phyloP scores from a whole-genome alignment of 495 filamentous ascomycete genomes.

The Penicillium paxilli region DNA sequence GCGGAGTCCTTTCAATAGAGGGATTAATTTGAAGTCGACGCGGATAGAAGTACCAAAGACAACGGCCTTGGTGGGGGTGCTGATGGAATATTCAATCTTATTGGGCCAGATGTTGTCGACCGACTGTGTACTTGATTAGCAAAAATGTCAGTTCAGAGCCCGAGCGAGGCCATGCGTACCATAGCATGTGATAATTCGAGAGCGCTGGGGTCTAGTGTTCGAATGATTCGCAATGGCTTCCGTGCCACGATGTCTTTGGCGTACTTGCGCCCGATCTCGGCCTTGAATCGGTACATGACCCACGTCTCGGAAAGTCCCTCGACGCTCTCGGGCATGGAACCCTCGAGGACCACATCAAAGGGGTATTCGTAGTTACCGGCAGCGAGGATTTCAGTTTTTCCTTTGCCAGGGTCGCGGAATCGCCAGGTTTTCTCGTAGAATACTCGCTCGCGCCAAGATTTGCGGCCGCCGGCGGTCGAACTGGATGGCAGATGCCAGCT shows the following conservation, averaged over 20 bases:
- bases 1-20: slow-evolving; percentile 81
- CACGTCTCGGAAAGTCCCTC: slow-evolving; percentile 80
- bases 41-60: slow-evolving; percentile 84
- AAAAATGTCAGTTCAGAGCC: background rate
- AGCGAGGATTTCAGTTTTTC: slow-evolving; percentile 60
- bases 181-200: slow-evolving; percentile 84
- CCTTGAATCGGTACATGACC: slow-evolving; percentile 85
- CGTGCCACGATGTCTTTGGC: slow-evolving; percentile 74
- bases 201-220: slow-evolving; percentile 78
- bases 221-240: slow-evolving; percentile 81
- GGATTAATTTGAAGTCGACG: slow-evolving; percentile 77
- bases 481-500: slow-evolving; percentile 52
- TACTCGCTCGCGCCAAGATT: slow-evolving; percentile 52
- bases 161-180: slow-evolving; percentile 42
- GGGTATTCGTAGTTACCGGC: slow-evolving; percentile 89
- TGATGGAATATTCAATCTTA: slow-evolving; percentile 90
- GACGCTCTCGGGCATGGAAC: slow-evolving; percentile 79
- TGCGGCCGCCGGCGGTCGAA: slow-evolving; percentile 43
- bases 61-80: slow-evolving; percentile 84
- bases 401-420: slow-evolving; percentile 51
- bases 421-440: slow-evolving; percentile 58
- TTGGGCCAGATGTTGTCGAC: slow-evolving; percentile 93
- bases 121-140: slow-evolving; percentile 40
- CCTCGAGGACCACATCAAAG: slow-evolving; percentile 77
- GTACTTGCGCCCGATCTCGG: slow-evolving; percentile 79